phyloP scores from a whole-genome alignment of 805 yeast genomes.

The Metschnikowia cubensis region DNA sequence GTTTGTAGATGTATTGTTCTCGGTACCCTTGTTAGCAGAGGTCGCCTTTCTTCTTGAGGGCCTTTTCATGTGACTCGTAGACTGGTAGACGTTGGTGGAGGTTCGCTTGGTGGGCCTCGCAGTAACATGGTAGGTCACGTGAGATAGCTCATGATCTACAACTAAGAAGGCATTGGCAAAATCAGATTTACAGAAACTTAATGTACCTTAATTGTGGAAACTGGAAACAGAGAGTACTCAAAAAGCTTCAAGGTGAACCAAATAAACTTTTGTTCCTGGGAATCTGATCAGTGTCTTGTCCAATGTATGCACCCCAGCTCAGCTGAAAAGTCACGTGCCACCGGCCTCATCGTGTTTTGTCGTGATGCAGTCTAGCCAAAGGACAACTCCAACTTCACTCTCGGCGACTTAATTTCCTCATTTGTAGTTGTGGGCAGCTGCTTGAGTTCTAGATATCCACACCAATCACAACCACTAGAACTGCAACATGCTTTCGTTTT shows the following conservation, averaged over 20 bases:
- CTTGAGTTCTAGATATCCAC: not conserved
- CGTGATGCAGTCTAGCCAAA: not conserved
- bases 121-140: not conserved
- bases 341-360: slow-evolving; percentile 1
- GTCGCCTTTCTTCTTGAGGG: not conserved
- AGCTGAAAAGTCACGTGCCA: not conserved
- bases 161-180: no score
- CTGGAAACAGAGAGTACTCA: no score
- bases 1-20: not conserved
- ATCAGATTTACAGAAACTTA: no score
- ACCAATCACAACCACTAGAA: not conserved
- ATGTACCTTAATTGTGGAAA: no score
- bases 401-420: not conserved
- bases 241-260: no score
- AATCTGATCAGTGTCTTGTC: not conserved
- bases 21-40: no score
- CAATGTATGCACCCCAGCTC: not conserved
- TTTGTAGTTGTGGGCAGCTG: not conserved
- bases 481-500: slow-evolving; percentile 75
- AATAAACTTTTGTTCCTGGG: no score
- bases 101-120: not conserved
- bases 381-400: not conserved
- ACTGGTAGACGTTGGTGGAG: not conserved
- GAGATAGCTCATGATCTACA: not conserved
- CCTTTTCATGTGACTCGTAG: not conserved